Percentiles rank a stretch among this genome's conserved stretches.
Evolutionary conservation across 148 eudicot genomes (phyloP).

Genomic region (Salicornia ramosissima): DNA sequence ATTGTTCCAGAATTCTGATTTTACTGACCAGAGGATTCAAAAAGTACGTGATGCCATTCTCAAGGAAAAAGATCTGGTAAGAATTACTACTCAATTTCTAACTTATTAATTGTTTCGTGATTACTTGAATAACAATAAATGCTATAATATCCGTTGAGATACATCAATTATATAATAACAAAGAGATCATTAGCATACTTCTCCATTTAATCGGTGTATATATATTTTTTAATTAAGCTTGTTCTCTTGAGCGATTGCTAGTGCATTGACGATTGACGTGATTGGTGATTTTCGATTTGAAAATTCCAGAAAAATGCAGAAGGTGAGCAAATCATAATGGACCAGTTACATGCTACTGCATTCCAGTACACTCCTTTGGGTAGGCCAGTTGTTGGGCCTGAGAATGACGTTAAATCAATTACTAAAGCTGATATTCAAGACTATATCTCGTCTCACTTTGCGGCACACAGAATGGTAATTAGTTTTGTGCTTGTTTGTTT

Average conservation of each 20-base stretch:
- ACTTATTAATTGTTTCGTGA: neutral
- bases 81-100: neutral
- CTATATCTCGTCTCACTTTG: slow-evolving; percentile 47
- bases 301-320: slow-evolving; percentile 31
- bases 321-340: slow-evolving; percentile 49
- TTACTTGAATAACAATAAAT: no score
- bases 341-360: slow-evolving; percentile 68
- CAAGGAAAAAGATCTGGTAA: slow-evolving; percentile 48
- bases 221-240: neutral
- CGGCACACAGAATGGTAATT: slow-evolving; percentile 63
- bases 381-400: slow-evolving; percentile 47
- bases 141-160: no score
- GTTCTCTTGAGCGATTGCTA: neutral
- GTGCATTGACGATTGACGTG: slow-evolving; percentile 12
- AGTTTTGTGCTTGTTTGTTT: neutral
- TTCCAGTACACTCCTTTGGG: slow-evolving; percentile 66
- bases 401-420: slow-evolving; percentile 36
- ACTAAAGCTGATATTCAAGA: slow-evolving; percentile 42
- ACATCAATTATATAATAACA: neutral
- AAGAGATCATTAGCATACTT: neutral
- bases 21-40: slow-evolving; percentile 25
- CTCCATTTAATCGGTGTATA: neutral
- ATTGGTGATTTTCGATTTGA: no score
- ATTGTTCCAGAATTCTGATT: slow-evolving; percentile 42
- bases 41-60: slow-evolving; percentile 41